A percentile compares a stretch with the other conserved stretches of the same genome.
Conservation (phyloP, 768 basidiomycete genomes). For the Russula earlei region DNA sequence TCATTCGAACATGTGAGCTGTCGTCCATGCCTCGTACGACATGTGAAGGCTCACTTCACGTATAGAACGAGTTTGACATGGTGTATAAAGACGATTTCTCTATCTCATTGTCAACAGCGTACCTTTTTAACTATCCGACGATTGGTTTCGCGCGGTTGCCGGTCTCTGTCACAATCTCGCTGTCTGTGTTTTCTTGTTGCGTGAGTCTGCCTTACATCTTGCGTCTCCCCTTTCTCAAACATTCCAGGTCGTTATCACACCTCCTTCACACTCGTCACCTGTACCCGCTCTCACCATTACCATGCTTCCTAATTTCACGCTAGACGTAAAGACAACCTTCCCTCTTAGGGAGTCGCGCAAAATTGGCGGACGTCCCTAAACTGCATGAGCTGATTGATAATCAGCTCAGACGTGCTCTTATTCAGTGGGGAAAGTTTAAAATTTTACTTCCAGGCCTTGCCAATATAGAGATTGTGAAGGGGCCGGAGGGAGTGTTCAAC, state of each 20-base stretch:
- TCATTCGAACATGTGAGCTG: constrained; percentile 17
- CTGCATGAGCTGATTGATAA: constrained; percentile 88
- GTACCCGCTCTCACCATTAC: constrained; percentile 59
- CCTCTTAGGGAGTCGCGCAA: constrained; percentile 92
- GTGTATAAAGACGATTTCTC: constrained; percentile 78
- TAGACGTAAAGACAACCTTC: constrained; percentile 84
- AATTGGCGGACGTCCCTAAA: constrained; percentile 95
- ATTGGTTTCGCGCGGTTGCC: constrained; percentile 75
- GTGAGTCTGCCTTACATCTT: constrained; percentile 31
- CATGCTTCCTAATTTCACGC: constrained; percentile 77
- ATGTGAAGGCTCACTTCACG: constrained; percentile 16
- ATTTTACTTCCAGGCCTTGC: constrained; percentile 58
- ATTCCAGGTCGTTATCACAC: constrained; percentile 49
- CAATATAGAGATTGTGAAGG: constrained; percentile 23
- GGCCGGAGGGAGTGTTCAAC: constrained; percentile 12
- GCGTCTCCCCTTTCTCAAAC: constrained; percentile 4
- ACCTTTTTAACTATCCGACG: constrained; percentile 79
- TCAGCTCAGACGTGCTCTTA: constrained; percentile 36
- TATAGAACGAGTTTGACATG: constrained; percentile 75
- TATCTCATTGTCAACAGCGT: constrained; percentile 73
- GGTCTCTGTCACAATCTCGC: constrained; percentile 68
- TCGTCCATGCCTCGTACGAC: background rate
- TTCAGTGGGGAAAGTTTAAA: constrained; percentile 49
- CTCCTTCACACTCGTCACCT: constrained; percentile 44
- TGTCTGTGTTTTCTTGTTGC: constrained; percentile 62